A percentile compares a stretch with the other conserved stretches of the same genome.
These are phyloP conservation scores for Trypanosoma brucei DNA, from an alignment of 208 protist species.

Conservation along the genomic window DNA sequence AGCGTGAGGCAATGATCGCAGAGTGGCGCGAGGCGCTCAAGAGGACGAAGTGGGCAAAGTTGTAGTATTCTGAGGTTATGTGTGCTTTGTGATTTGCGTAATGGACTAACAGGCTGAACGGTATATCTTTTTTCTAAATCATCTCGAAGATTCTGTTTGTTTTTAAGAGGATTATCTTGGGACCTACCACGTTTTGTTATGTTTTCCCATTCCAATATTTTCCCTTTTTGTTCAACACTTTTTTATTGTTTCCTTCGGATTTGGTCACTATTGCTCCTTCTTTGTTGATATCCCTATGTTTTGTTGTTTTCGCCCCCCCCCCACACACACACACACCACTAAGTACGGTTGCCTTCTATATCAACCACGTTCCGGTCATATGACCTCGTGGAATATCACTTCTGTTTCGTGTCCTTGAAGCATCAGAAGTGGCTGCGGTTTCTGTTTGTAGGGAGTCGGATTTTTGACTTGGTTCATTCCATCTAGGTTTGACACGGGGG, in stretches of 20 bases:
- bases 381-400: no score
- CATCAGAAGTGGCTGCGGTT: no score
- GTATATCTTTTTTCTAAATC: constrained; percentile 13
- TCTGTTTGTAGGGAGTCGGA: no score
- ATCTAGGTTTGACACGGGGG: no score
- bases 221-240: constrained; percentile 8
- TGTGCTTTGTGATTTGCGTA: background rate
- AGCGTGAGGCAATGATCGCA: constrained; percentile 27
- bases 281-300: constrained; percentile 7
- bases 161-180: background rate
- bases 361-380: no score
- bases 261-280: background rate
- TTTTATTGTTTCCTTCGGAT: no score
- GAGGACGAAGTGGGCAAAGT: constrained; percentile 59
- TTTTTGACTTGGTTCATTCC: no score
- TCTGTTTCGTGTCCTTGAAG: no score
- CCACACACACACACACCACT: no score
- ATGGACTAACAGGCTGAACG: no score
- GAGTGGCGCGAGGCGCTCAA: constrained; percentile 56
- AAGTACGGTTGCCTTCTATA: no score
- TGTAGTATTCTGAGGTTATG: constrained; percentile 26
- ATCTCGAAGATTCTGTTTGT: constrained; percentile 4
- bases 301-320: constrained; percentile 3
- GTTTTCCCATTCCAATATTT: constrained; percentile 11
- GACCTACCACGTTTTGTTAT: no score